Evolutionary conservation across 164 flowering plant genomes (phyloP).

Genomic region (Stephania cephalantha): DNA sequence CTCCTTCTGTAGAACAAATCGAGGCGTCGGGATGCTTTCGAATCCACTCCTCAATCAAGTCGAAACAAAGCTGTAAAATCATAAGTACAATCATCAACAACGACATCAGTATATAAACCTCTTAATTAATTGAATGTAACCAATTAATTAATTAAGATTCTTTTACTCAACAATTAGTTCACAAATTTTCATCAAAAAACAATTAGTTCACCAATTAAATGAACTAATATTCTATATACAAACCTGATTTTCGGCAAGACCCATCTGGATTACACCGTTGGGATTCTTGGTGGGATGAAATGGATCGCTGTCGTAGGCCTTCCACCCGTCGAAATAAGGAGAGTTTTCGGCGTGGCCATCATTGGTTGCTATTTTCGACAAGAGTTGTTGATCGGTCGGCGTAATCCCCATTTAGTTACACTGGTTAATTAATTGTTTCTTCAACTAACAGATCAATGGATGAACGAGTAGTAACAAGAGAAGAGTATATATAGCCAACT

Average conservation of each 20-base stretch:
- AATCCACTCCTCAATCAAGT: slow-evolving; percentile 66
- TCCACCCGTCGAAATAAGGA: slow-evolving; percentile 30
- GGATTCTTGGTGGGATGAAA: slow-evolving; percentile 23
- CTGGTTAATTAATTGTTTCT: no score
- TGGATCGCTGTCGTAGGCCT: slow-evolving; percentile 29
- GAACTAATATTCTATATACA: not conserved
- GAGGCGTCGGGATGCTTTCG: slow-evolving; percentile 63
- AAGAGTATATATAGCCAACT: no score
- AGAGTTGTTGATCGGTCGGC: slow-evolving; percentile 10
- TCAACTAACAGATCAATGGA: not conserved
- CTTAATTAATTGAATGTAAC: not conserved
- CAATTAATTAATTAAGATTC: not conserved
- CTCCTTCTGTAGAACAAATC: slow-evolving; percentile 61
- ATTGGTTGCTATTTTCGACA: slow-evolving; percentile 25
- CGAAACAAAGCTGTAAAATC: slow-evolving; percentile 56
- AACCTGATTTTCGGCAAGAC: slow-evolving; percentile 35
- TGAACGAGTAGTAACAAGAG: no score
- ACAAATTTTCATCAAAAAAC: no score
- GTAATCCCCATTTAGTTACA: slow-evolving; percentile 1
- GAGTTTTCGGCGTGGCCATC: slow-evolving; percentile 31
- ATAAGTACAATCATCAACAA: not conserved
- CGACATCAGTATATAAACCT: not conserved
- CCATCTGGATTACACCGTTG: slow-evolving; percentile 30
- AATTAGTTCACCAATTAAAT: not conserved
- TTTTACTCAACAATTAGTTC: no score